phyloP scores from a whole-genome alignment of 208 protist species.

The Leishmania martiniquensis region DNA sequence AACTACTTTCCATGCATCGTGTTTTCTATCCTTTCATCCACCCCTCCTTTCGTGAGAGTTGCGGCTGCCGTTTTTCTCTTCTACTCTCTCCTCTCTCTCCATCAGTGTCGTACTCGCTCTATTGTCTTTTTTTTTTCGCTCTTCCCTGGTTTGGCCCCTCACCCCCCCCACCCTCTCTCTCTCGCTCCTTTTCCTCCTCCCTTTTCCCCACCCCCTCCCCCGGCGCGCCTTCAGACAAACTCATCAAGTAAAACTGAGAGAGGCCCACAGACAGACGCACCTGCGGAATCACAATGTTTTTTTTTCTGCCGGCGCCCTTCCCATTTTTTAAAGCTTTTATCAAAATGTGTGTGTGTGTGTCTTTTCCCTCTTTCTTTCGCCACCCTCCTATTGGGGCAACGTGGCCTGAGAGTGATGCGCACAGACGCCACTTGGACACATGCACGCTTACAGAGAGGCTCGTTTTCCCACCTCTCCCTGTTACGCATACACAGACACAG shows the following conservation, averaged over 20 bases:
- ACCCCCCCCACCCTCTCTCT: neutral
- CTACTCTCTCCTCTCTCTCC: neutral
- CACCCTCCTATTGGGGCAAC: neutral
- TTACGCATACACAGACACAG: neutral
- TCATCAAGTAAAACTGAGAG: neutral
- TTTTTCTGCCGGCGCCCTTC: too few relatives aligned
- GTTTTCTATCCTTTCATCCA: neutral
- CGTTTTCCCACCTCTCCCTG: neutral
- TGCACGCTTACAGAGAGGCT: neutral
- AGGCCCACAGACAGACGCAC: neutral
- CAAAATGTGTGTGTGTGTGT: slow-evolving; percentile 6
- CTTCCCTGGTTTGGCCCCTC: neutral
- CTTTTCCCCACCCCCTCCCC: too few relatives aligned
- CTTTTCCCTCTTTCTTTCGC: neutral
- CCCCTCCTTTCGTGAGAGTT: neutral
- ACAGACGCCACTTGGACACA: neutral
- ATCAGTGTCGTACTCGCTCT: neutral
- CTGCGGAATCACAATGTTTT: neutral
- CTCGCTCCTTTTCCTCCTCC: neutral
- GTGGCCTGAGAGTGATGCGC: neutral
- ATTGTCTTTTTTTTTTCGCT: neutral
- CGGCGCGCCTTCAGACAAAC: too few relatives aligned
- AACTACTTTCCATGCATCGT: neutral
- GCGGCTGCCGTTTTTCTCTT: neutral
- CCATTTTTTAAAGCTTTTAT: too few relatives aligned